Evolutionary conservation across 148 eudicot species (phyloP).

Genomic region (Diospyros lotus): DNA sequence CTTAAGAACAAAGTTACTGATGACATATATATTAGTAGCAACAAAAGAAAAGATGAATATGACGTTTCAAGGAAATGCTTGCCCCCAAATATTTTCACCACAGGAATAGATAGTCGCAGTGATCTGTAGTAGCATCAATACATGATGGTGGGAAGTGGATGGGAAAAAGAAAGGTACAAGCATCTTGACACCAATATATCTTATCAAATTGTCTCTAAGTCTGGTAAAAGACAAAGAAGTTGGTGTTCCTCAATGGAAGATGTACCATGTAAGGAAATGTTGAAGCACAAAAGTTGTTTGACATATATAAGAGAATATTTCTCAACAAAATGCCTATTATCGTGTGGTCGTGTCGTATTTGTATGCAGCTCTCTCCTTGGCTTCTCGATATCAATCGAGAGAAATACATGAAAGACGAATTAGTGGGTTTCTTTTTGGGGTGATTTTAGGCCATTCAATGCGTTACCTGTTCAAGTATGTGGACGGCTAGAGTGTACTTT

Average conservation of each 20-base stretch:
- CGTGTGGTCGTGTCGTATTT: background rate
- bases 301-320: background rate
- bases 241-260: background rate
- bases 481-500: background rate
- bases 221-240: background rate
- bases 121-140: too few species aligned
- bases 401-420: background rate
- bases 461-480: background rate
- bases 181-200: background rate
- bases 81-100: too few species aligned
- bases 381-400: background rate
- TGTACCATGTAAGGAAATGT: background rate
- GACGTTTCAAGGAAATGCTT: too few species aligned
- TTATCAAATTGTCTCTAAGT: too few species aligned
- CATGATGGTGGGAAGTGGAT: too few species aligned
- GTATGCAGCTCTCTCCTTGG: background rate
- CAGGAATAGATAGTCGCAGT: too few species aligned
- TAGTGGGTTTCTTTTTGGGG: background rate
- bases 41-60: too few species aligned
- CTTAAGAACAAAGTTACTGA: too few species aligned
- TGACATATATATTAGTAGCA: too few species aligned
- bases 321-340: background rate
- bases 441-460: background rate
- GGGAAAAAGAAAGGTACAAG: too few species aligned
- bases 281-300: background rate